phyloP scores from a whole-genome alignment of 2,329 filamentous ascomycete genomes.

The Sporothrix brunneoviolacea region DNA sequence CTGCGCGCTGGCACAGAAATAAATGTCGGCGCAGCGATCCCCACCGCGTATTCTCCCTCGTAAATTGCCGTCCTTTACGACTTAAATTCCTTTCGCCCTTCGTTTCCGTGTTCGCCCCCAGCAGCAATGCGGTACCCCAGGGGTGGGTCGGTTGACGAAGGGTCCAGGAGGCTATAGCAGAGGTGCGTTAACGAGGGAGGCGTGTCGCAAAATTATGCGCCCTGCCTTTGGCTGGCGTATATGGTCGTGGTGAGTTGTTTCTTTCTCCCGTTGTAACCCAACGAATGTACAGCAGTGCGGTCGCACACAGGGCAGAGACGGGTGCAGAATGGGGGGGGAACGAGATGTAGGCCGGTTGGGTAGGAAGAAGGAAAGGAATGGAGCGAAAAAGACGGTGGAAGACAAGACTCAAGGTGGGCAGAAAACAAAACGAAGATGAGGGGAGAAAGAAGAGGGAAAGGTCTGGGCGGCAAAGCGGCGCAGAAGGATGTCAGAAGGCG shows the following conservation, averaged over 20 bases:
- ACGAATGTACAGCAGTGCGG: background rate
- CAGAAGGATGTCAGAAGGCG: background rate
- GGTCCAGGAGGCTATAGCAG: slow-evolving; percentile 1
- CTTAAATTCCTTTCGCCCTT: background rate
- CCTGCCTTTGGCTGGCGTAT: background rate
- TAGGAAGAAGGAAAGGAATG: too few species aligned
- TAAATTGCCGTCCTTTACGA: slow-evolving; percentile 8
- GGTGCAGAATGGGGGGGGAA: background rate
- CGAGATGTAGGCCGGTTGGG: too few species aligned
- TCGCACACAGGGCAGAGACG: background rate
- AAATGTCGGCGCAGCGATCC: background rate
- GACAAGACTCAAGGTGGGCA: too few species aligned
- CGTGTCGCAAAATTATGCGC: background rate
- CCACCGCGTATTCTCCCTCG: background rate
- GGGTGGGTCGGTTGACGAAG: background rate
- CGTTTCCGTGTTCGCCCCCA: background rate
- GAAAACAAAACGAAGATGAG: too few species aligned
- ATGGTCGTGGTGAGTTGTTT: background rate
- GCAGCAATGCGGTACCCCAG: slow-evolving; percentile 4
- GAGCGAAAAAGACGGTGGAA: too few species aligned
- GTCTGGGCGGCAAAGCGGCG: background rate
- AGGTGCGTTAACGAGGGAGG: slow-evolving; percentile 2
- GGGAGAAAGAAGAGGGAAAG: too few species aligned
- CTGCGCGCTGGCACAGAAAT: slow-evolving; percentile 1
- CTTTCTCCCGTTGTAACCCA: background rate